These are phyloP conservation scores for Aspergillus nidulans DNA, from an alignment of 495 filamentous ascomycete genomes.

Conservation along the genomic window DNA sequence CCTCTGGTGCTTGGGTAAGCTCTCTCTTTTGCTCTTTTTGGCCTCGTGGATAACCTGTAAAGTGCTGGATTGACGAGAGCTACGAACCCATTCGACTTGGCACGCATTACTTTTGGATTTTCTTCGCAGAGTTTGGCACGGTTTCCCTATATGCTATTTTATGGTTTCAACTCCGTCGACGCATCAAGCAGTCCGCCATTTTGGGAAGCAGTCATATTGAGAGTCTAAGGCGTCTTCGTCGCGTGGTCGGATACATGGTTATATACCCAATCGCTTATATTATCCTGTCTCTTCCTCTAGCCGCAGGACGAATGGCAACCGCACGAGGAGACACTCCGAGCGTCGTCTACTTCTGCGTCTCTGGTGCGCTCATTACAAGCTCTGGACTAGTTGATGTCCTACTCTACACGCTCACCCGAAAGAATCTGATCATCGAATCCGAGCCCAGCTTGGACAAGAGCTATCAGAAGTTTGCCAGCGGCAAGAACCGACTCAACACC, in stretches of 20 bases:
- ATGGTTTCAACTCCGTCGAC: slow-evolving; percentile 54
- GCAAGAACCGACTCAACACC: slow-evolving; percentile 24
- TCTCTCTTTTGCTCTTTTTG: neutral
- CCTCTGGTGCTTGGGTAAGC: slow-evolving; percentile 60
- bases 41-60: neutral
- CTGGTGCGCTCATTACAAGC: slow-evolving; percentile 67
- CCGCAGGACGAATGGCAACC: slow-evolving; percentile 61
- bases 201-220: slow-evolving; percentile 35
- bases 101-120: slow-evolving; percentile 79
- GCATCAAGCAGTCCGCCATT: slow-evolving; percentile 38
- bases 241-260: slow-evolving; percentile 63
- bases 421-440: slow-evolving; percentile 40
- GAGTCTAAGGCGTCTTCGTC: slow-evolving; percentile 37
- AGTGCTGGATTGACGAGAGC: slow-evolving; percentile 68
- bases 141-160: slow-evolving; percentile 61
- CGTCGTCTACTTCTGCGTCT: slow-evolving; percentile 59
- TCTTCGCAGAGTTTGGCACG: slow-evolving; percentile 62
- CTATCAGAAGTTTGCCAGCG: slow-evolving; percentile 34
- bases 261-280: slow-evolving; percentile 74
- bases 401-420: slow-evolving; percentile 67
- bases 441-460: slow-evolving; percentile 37
- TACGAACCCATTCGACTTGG: slow-evolving; percentile 61
- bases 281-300: slow-evolving; percentile 66
- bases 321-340: slow-evolving; percentile 53
- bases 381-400: slow-evolving; percentile 72